These are phyloP conservation scores for Phanerochaete sordida DNA, from an alignment of 768 basidiomycete genomes.

Conservation along the genomic window DNA sequence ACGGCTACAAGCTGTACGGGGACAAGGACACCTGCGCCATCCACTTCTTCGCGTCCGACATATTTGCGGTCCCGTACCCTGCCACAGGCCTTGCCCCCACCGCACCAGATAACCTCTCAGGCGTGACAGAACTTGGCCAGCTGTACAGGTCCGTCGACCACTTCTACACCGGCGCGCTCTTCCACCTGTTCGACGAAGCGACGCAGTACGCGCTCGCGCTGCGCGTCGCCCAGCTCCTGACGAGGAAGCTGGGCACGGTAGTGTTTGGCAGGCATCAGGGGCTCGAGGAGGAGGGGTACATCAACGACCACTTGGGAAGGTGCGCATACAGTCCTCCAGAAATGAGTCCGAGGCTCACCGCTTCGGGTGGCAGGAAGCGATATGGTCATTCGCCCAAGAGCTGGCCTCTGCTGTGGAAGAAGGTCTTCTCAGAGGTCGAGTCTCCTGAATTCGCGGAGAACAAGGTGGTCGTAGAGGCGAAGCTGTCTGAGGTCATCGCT, in stretches of 20 bases:
- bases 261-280: constrained; percentile 33
- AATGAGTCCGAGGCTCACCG: too few species aligned
- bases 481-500: constrained; percentile 15
- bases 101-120: background rate
- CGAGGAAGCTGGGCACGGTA: constrained; percentile 20
- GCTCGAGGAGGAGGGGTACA: constrained; percentile 19
- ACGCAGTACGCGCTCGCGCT: constrained; percentile 30
- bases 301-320: constrained; percentile 26
- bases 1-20: constrained; percentile 26
- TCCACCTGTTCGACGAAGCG: constrained; percentile 32
- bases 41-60: constrained; percentile 28
- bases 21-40: constrained; percentile 23
- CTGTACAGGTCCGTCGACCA: background rate
- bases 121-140: background rate
- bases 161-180: constrained; percentile 29
- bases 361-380: constrained; percentile 22
- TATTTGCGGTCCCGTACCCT: constrained; percentile 23
- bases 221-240: constrained; percentile 24
- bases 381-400: constrained; percentile 28
- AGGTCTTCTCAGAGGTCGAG: constrained; percentile 22
- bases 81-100: background rate
- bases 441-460: constrained; percentile 18
- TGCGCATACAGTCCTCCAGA: constrained; percentile 1
- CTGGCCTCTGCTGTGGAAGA: constrained; percentile 28
- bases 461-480: constrained; percentile 18